Base-by-base conservation (phyloP, 2,329 filamentous ascomycete species). In the Dactylonectria macrodidyma region DNA sequence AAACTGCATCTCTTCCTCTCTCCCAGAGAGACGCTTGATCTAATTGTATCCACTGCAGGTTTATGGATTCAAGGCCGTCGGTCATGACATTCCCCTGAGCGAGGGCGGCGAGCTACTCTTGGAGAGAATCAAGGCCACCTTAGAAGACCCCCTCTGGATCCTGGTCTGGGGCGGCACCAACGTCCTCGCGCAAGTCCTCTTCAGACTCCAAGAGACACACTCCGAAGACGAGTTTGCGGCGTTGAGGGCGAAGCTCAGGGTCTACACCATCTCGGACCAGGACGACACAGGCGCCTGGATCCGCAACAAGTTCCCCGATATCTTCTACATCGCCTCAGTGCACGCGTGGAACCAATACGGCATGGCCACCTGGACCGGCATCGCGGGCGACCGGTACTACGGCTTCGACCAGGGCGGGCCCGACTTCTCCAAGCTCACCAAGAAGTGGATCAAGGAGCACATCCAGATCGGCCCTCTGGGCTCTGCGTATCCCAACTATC, bases 251-350 rank as follows among this genome's bases (percentile, higher is more conserved):
- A 84, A 84, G 68, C 74, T 89, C 3, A 80, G 86, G 12, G 81
- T 88, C 9, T 89, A 89, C 74, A 78, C 87, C 41, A 89, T 90
- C 62, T 89, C 86, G 7, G 88, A 90, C 69, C 88, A 90, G 70
- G 88, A 90, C 67, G 84, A 90, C 67, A 84, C 85, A 0, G 87
- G 87, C 0, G 77, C 83, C 0, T 90, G 87, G 88, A 86, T 90
- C 41, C 84, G 88, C 16, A 77, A 80, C 52, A 83, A 81, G 3
- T 90, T 84, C 66, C 87, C 88, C 0, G 83, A 87, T 30, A 73
- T 90, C 7, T 86, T 88, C 70, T 90, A 88, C 75, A 88, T 90
- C 61, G 80, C 79, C 14, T 87, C 85, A 0, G 76, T 89, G 1
- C 88, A 90, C 72, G 87, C 83, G 7, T 90, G 84, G 83, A 87